Percentiles rank a stretch among this genome's conserved stretches.
These are phyloP conservation scores for Penicillium janthinellum DNA, from an alignment of 2,329 filamentous ascomycete species.

Conservation along the genomic window DNA sequence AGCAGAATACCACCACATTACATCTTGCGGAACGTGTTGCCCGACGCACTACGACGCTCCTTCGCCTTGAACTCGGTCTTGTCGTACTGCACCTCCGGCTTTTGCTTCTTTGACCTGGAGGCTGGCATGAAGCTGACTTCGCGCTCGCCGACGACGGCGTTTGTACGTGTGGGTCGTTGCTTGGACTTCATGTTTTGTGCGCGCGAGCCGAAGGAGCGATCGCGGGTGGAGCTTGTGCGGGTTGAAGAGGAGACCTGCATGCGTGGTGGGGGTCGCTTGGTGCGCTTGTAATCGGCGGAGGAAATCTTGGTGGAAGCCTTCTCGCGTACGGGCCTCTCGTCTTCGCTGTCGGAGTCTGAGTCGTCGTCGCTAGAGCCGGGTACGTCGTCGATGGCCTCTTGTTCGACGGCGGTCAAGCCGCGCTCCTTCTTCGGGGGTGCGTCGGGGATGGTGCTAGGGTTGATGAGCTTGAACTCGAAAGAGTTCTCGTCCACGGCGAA, in stretches of 20 bases:
- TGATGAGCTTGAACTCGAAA: constrained; percentile 82
- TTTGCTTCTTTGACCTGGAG: constrained; percentile 42
- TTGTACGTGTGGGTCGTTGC: constrained; percentile 34
- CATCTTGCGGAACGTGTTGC: constrained; percentile 52
- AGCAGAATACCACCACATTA: constrained; percentile 27
- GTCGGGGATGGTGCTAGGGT: constrained; percentile 71
- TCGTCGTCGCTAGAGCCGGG: constrained; percentile 46
- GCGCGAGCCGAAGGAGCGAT: constrained; percentile 61
- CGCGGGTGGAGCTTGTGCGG: constrained; percentile 47
- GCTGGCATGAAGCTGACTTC: constrained; percentile 63
- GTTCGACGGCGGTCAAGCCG: constrained; percentile 64
- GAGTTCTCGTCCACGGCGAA: constrained; percentile 90
- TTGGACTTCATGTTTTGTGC: constrained; percentile 49
- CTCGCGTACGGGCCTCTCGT: constrained; percentile 29
- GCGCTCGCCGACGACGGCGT: constrained; percentile 51
- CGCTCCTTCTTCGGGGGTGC: constrained; percentile 40
- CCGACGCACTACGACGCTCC: constrained; percentile 52
- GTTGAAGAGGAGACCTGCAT: constrained; percentile 61
- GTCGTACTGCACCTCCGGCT: constrained; percentile 24
- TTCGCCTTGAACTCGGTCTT: constrained; percentile 35
- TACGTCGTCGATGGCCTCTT: constrained; percentile 59
- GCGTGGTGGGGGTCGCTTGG: constrained; percentile 52
- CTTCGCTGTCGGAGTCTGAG: constrained; percentile 37
- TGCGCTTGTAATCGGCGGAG: constrained; percentile 57
- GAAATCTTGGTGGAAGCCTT: constrained; percentile 53